Conservation (phyloP, 2,329 filamentous ascomycete species). For the Hypomyces rosellus region DNA sequence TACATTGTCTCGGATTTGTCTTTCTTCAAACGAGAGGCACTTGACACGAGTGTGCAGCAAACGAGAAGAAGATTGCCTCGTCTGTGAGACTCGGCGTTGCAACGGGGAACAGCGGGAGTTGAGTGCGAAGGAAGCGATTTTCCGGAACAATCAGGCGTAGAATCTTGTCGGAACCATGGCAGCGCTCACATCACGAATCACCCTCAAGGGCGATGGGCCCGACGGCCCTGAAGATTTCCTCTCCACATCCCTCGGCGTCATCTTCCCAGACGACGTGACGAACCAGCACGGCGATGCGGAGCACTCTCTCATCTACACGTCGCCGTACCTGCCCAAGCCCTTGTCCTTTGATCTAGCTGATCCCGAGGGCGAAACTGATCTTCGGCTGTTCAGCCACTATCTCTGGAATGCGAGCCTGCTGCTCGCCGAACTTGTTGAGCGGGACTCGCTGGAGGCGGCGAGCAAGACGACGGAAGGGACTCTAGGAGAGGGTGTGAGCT, state of each 20-base stretch:
- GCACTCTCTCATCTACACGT: conserved; percentile 53
- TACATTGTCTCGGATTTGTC: too few relatives aligned
- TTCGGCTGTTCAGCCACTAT: conserved; percentile 63
- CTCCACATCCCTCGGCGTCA: conserved; percentile 50
- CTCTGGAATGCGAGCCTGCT: conserved; percentile 62
- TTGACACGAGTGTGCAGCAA: too few relatives aligned
- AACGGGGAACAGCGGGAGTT: too few relatives aligned
- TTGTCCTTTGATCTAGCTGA: conserved; percentile 41
- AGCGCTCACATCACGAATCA: conserved; percentile 35
- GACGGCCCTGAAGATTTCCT: conserved; percentile 53
- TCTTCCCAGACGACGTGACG: conserved; percentile 62
- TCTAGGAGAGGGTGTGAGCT: conserved; percentile 20
- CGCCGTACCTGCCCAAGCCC: conserved; percentile 40
- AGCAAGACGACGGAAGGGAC: conserved; percentile 5
- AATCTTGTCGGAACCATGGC: conserved; percentile 1
- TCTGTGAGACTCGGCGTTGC: too few relatives aligned
- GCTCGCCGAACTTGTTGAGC: conserved; percentile 50
- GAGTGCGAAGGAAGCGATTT: too few relatives aligned
- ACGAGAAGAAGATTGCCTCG: too few relatives aligned
- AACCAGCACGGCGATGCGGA: conserved; percentile 60
- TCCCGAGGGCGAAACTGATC: conserved; percentile 45
- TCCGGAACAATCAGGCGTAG: too few relatives aligned
- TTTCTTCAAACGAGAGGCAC: too few relatives aligned
- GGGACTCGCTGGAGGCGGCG: conserved; percentile 30
- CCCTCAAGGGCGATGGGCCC: conserved; percentile 18